Percentiles rank a stretch among this genome's conserved stretches.
Conservation (phyloP, 129 eudicot genomes). For the Arctium minus region DNA sequence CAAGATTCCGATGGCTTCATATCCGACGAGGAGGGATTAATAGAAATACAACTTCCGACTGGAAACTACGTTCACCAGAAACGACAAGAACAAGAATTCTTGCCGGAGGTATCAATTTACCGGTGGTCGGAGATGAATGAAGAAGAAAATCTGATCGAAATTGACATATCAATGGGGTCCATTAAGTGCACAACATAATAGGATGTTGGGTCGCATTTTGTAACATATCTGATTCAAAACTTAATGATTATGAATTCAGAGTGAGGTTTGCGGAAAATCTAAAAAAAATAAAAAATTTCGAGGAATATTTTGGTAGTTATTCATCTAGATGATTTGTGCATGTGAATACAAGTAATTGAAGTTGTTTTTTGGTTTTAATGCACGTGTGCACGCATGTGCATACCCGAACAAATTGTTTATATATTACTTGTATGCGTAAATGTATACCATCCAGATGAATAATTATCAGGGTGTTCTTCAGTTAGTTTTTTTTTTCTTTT, state of each 20-base stretch:
- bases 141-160: constrained; percentile 80
- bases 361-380: no score
- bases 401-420: no score
- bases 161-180: constrained; percentile 80
- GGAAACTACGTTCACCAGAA: constrained; percentile 39
- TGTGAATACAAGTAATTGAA: no score
- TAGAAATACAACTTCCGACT: constrained; percentile 66
- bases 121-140: constrained; percentile 46
- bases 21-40: constrained; percentile 78
- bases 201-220: constrained; percentile 19
- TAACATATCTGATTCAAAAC: not conserved
- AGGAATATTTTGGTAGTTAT: no score
- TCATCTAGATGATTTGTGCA: no score
- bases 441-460: no score
- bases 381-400: no score
- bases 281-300: no score
- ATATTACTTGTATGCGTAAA: no score
- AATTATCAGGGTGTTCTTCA: no score
- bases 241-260: not conserved
- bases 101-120: constrained; percentile 20
- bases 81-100: constrained; percentile 18
- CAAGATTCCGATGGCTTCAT: constrained; percentile 59
- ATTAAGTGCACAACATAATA: constrained; percentile 60
- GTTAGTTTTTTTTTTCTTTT: no score
- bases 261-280: no score